These are phyloP conservation scores for Ceratocystis papillata DNA, from an alignment of 2,329 filamentous ascomycete genomes.

Conservation along the genomic window DNA sequence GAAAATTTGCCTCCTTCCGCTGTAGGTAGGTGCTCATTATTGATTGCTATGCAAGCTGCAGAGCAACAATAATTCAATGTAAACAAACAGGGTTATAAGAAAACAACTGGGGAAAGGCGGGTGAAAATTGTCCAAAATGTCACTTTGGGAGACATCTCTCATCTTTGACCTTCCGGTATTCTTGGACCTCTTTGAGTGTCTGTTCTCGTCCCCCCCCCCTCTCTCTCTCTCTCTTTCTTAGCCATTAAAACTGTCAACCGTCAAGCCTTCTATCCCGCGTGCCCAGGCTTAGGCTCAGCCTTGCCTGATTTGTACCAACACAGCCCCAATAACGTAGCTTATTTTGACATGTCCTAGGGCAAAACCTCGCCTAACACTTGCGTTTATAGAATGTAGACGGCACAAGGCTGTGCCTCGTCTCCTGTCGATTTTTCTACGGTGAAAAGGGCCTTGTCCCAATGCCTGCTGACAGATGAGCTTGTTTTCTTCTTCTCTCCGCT, in stretches of 20 bases:
- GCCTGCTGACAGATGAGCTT: background rate
- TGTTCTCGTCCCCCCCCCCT: background rate
- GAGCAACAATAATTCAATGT: background rate
- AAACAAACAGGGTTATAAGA: background rate
- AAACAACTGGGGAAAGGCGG: background rate
- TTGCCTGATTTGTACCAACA: constrained; percentile 1
- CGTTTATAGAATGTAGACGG: background rate
- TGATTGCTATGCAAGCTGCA: background rate
- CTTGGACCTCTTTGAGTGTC: background rate
- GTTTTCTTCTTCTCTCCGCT: background rate
- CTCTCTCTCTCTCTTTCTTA: background rate
- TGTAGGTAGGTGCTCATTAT: background rate
- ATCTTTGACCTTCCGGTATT: background rate
- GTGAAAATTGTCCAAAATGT: background rate
- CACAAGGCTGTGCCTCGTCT: constrained; percentile 1
- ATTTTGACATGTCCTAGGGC: constrained; percentile 12
- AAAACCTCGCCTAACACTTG: background rate
- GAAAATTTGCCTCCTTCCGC: constrained; percentile 3
- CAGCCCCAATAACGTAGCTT: constrained; percentile 14
- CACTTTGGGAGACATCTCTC: background rate
- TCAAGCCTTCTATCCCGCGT: background rate
- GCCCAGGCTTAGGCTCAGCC: background rate
- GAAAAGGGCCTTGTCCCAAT: background rate
- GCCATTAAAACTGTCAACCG: background rate
- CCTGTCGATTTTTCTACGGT: background rate